Evolutionary conservation across 495 filamentous ascomycete genomes (phyloP), one percentile per base, ranked within the genome.

Genomic region (Lasiosphaeria hispida): DNA sequence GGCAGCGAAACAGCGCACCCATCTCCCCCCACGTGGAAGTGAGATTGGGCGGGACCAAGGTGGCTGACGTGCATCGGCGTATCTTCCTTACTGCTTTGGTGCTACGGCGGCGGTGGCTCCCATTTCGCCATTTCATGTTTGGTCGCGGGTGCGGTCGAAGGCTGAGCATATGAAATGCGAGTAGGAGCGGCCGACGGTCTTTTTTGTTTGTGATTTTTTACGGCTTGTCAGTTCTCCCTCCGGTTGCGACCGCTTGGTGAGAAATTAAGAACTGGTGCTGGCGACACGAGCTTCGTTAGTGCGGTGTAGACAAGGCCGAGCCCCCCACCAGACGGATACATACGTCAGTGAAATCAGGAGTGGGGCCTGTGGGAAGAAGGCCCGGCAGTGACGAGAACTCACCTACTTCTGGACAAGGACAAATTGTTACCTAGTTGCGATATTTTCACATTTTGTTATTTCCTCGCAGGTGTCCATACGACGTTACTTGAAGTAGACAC

Each of bases 31-130:
- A 57, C 54, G 44, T 57, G 54, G 34, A 30, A 33, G 30, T 13
- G 35, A 14, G 19, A 54, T 23, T 54, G 51, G 48, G 18, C 48
- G 15, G 17, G 10, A 11, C 10, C 38, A 14, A 5, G 23, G 23
- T 53, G 52, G 23, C 52, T 55, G 40, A 55, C 38, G 15, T 48
- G 44, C 18, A 48, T 48, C 9, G 44, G 10, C 2, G 38, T 40
- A 14, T 40, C 38, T 40, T 10, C 8, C 17, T 30, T 23, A 19
- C 18, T 2, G 23, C 23, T 30, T 30, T 30, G 23, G 23, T 30
- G 23, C 2, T 30, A 5, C 23, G 2, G 5, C 23, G 23, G 23
- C 23, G 23, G 23, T 30, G 23, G 23, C 23, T 30, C 23, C 23
- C 5, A 30, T 30, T 30, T 30, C 23, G 23, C 23, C 23, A 30